A percentile compares a stretch with the other conserved stretches of the same genome.
These are phyloP conservation scores for Didymella keratinophila DNA, from an alignment of 2,329 filamentous ascomycete species.

Conservation along the genomic window DNA sequence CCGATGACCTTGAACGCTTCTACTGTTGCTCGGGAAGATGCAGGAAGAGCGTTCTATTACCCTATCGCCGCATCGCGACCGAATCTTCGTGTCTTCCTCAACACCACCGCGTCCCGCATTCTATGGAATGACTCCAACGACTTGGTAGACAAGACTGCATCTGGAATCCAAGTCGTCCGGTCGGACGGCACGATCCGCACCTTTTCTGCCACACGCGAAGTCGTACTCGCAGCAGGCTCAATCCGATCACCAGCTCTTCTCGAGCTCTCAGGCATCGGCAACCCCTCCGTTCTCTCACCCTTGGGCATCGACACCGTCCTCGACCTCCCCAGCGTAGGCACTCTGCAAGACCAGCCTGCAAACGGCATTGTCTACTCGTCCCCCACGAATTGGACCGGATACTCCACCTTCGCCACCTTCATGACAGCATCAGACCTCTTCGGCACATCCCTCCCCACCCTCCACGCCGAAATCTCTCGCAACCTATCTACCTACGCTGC, in stretches of 20 bases:
- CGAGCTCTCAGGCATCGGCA: constrained; percentile 50
- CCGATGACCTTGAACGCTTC: constrained; percentile 53
- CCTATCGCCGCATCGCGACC: constrained; percentile 49
- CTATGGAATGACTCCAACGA: constrained; percentile 41
- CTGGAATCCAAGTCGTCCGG: constrained; percentile 37
- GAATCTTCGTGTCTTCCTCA: constrained; percentile 56
- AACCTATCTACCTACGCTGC: constrained; percentile 42
- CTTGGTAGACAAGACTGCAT: constrained; percentile 23
- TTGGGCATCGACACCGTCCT: constrained; percentile 33
- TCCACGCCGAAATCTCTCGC: constrained; percentile 34
- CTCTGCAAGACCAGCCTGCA: constrained; percentile 47
- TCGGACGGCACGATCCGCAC: constrained; percentile 26
- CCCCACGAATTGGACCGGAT: constrained; percentile 49
- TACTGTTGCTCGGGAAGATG: constrained; percentile 54
- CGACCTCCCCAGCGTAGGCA: constrained; percentile 39
- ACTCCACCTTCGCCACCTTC: constrained; percentile 49
- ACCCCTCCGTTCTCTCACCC: constrained; percentile 35
- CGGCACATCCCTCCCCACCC: constrained; percentile 31
- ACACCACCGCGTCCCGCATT: constrained; percentile 54
- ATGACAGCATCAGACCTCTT: constrained; percentile 49
- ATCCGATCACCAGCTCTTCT: constrained; percentile 46
- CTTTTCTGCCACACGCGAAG: constrained; percentile 37
- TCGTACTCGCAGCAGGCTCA: constrained; percentile 49
- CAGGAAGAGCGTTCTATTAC: constrained; percentile 59
- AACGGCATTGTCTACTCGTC: constrained; percentile 36